These are phyloP conservation scores for Warburgia ugandensis DNA, from an alignment of 164 flowering plant species.

Conservation along the genomic window DNA sequence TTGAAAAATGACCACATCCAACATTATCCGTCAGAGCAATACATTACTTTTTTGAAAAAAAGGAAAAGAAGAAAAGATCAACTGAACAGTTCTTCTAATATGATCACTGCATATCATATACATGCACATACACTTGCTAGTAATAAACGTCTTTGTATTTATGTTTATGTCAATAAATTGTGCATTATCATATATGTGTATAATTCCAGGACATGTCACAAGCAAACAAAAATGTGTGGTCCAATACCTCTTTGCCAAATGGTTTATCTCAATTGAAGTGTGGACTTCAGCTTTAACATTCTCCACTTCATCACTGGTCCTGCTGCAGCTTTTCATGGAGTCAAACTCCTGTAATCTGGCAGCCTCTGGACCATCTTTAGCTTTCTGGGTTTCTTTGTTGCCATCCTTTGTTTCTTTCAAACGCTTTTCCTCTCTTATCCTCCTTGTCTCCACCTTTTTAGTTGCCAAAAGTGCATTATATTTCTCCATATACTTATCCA, in stretches of 20 bases:
- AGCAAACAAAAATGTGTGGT: not conserved
- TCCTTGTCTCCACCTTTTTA: constrained; percentile 12
- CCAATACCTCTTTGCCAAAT: constrained; percentile 1
- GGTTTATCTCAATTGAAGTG: not conserved
- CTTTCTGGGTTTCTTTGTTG: not conserved
- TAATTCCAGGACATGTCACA: not conserved
- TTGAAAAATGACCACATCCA: constrained; percentile 1
- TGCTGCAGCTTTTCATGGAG: not conserved
- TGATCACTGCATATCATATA: too few relatives aligned
- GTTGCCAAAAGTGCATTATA: constrained; percentile 7
- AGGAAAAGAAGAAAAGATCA: not conserved
- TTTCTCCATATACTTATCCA: constrained; percentile 11
- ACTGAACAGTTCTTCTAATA: not conserved
- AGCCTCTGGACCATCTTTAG: not conserved
- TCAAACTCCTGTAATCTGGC: not conserved
- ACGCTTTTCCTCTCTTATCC: constrained; percentile 10
- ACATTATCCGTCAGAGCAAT: not conserved
- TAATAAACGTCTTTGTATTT: too few relatives aligned
- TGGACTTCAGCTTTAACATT: not conserved
- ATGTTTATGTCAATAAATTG: too few relatives aligned
- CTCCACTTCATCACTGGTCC: not conserved
- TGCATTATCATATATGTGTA: not conserved
- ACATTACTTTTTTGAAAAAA: not conserved
- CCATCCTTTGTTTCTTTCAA: not conserved
- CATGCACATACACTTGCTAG: too few relatives aligned